Evolutionary conservation across 73 alveolate species (phyloP).

Genomic region (Urostyla sp.): DNA sequence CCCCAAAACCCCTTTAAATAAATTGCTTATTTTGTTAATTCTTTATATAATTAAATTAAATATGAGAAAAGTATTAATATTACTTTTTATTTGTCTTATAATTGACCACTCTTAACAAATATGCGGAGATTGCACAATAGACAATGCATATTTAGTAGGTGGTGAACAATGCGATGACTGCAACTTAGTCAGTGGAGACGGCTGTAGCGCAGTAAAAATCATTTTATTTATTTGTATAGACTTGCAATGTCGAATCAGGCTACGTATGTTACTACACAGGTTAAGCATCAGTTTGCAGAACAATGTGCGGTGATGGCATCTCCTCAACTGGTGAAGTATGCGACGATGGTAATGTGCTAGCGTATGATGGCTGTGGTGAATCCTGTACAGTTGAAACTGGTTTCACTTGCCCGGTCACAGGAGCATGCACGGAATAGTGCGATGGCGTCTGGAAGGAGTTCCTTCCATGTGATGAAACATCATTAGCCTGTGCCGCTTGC

Average conservation of each 20-base stretch:
- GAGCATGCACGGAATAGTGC: conserved; percentile 32
- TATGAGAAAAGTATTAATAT: too few relatives aligned
- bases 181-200: conserved; percentile 39
- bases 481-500: neutral
- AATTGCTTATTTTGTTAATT: too few relatives aligned
- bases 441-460: conserved; percentile 39
- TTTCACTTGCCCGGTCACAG: conserved; percentile 24
- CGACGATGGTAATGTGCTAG: conserved; percentile 28
- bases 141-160: conserved; percentile 25
- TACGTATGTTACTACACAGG: neutral
- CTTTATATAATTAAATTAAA: too few relatives aligned
- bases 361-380: conserved; percentile 28
- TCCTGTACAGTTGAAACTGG: conserved; percentile 37
- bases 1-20: too few relatives aligned
- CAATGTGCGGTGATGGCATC: conserved; percentile 42
- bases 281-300: conserved; percentile 15
- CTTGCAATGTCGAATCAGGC: conserved; percentile 17
- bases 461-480: conserved; percentile 26
- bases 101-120: neutral
- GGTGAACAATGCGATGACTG: conserved; percentile 35
- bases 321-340: neutral
- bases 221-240: neutral
- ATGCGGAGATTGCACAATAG: conserved; percentile 21
- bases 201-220: conserved; percentile 15
- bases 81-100: too few relatives aligned